Evolutionary conservation across 78 protist species (phyloP).

Genomic region (Acrasis kona): DNA sequence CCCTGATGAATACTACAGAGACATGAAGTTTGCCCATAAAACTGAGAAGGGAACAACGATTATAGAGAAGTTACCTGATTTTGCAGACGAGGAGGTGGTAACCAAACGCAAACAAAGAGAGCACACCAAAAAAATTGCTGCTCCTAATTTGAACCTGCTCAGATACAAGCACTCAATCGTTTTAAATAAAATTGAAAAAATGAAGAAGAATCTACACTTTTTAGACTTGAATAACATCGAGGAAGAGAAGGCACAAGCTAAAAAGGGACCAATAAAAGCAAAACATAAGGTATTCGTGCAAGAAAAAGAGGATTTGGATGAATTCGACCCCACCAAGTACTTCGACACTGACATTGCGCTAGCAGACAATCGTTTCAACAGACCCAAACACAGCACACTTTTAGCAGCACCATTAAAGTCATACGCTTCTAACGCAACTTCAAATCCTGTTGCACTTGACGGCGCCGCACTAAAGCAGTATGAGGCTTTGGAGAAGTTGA

Average conservation of each 20-base stretch:
- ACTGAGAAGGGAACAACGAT: neutral
- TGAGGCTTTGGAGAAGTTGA: neutral
- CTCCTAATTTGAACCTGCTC: neutral
- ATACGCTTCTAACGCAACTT: too few species aligned
- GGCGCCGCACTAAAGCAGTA: neutral
- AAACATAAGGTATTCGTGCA: neutral
- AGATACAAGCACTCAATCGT: neutral
- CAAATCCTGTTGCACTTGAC: neutral
- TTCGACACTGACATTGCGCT: neutral
- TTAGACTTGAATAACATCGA: too few species aligned
- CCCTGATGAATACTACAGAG: neutral
- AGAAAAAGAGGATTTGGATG: conserved; percentile 9
- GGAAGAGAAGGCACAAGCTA: conserved; percentile 6
- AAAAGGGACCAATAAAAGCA: conserved; percentile 6
- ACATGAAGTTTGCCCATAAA: neutral
- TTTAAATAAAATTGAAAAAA: neutral
- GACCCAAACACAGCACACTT: neutral
- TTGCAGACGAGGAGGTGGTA: neutral
- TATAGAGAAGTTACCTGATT: neutral
- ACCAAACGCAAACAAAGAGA: neutral
- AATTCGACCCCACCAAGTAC: neutral
- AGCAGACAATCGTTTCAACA: neutral
- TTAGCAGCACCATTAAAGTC: neutral
- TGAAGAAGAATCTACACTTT: neutral
- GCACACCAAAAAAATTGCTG: neutral